Conservation (phyloP, 441 rosid species). For the Euphorbia celastroides region DNA sequence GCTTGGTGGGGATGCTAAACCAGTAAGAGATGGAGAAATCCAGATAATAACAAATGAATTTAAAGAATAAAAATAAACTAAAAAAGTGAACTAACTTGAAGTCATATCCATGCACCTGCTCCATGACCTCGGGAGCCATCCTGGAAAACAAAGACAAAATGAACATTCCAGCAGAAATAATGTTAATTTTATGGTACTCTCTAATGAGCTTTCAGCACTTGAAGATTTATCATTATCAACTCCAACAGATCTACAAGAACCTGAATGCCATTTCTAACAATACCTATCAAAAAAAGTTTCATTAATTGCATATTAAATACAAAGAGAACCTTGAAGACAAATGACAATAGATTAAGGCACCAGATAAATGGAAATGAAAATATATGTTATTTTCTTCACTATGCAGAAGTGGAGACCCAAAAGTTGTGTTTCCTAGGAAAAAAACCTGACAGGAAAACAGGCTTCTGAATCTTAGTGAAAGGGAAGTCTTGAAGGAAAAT, state of each 20-base stretch:
- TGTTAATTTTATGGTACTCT: not conserved
- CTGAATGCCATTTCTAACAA: not conserved
- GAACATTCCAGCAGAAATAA: constrained; percentile 2
- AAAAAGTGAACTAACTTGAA: constrained; percentile 58
- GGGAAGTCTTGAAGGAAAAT: not conserved
- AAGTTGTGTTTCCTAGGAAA: not conserved
- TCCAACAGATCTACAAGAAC: not conserved
- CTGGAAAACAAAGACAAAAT: constrained; percentile 35
- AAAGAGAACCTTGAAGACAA: not conserved
- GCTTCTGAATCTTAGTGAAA: not conserved
- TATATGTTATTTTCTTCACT: not conserved
- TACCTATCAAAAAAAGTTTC: not conserved
- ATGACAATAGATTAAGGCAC: not conserved
- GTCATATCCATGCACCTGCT: constrained; percentile 96
- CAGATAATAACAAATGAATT: not conserved
- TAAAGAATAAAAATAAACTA: not conserved
- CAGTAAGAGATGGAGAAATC: constrained; percentile 12
- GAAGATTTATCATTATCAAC: not conserved
- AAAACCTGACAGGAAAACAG: not conserved
- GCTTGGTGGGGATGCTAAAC: no score
- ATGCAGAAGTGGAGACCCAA: not conserved
- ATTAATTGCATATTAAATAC: not conserved
- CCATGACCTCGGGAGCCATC: constrained; percentile 99
- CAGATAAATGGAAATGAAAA: not conserved
- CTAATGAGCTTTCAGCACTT: not conserved